Evolutionary conservation across 2,329 filamentous ascomycete genomes (phyloP).

Genomic region (Alternaria rosae): DNA sequence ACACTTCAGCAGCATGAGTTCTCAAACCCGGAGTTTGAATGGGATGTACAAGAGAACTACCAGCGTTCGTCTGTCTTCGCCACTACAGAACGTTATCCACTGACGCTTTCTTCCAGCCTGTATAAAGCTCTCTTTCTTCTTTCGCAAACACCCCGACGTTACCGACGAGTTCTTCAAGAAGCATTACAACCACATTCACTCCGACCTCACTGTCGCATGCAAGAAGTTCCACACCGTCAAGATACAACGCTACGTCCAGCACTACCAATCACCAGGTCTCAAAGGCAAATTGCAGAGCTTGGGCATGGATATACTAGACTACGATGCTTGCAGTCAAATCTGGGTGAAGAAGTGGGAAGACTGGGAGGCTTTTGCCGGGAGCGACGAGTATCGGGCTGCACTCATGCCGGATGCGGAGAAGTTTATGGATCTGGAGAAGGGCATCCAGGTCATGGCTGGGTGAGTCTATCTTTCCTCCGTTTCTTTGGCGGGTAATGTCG

Average conservation of each 20-base stretch:
- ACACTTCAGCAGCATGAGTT: not conserved
- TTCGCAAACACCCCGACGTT: not conserved
- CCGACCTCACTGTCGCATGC: not conserved
- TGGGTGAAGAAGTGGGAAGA: conserved; percentile 36
- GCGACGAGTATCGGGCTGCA: conserved; percentile 30
- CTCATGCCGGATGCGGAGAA: conserved; percentile 33
- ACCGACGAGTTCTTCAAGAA: not conserved
- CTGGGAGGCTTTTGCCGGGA: conserved; percentile 30
- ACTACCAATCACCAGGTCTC: not conserved
- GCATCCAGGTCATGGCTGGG: conserved; percentile 40
- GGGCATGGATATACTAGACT: conserved; percentile 16
- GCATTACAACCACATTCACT: not conserved
- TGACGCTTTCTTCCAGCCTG: not conserved
- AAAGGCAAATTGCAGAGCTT: not conserved
- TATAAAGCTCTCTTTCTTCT: not conserved
- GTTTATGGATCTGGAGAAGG: conserved; percentile 37
- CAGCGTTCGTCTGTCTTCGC: not conserved
- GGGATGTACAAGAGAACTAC: not conserved
- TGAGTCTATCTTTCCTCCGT: not conserved
- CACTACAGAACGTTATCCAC: not conserved
- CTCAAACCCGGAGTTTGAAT: not conserved
- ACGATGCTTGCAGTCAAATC: conserved; percentile 33
- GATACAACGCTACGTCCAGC: not conserved
- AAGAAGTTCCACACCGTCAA: not conserved
- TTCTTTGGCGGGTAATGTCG: not conserved